Evolutionary conservation across 208 protist genomes (phyloP).

Genomic region (Leishmania tropica): DNA sequence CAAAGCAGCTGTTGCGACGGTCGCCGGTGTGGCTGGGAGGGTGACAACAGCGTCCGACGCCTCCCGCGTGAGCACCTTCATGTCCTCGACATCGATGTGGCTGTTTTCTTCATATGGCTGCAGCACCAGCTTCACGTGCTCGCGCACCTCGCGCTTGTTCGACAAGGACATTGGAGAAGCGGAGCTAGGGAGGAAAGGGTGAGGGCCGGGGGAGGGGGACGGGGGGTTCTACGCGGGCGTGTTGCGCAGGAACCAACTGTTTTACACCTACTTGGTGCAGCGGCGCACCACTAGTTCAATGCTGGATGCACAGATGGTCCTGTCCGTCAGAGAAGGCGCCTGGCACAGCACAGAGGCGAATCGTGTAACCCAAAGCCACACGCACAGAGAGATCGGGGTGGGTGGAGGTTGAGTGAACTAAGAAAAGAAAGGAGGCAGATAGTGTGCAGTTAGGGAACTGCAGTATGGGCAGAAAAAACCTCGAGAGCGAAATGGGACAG

Average conservation of each 20-base stretch:
- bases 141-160: slow-evolving; percentile 79
- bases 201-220: no score
- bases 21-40: slow-evolving; percentile 29
- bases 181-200: not conserved
- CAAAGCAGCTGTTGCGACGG: slow-evolving; percentile 29
- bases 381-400: not conserved
- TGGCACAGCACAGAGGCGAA: not conserved
- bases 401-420: not conserved
- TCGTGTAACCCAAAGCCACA: not conserved
- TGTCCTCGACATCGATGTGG: slow-evolving; percentile 66
- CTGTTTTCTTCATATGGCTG: slow-evolving; percentile 47
- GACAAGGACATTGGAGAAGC: slow-evolving; percentile 31
- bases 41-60: slow-evolving; percentile 44
- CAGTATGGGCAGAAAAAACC: not conserved
- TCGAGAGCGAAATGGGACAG: not conserved
- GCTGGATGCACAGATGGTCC: not conserved
- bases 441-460: not conserved
- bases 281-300: not conserved
- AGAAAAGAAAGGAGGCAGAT: not conserved
- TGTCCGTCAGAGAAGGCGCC: not conserved
- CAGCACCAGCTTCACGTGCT: slow-evolving; percentile 56
- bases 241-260: not conserved
- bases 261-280: not conserved
- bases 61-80: slow-evolving; percentile 53
- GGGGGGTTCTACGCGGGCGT: not conserved